A percentile compares a stretch with the other conserved stretches of the same genome.
phyloP scores from a whole-genome alignment of 139 green algal species.

The Coccomyxa sp. region DNA sequence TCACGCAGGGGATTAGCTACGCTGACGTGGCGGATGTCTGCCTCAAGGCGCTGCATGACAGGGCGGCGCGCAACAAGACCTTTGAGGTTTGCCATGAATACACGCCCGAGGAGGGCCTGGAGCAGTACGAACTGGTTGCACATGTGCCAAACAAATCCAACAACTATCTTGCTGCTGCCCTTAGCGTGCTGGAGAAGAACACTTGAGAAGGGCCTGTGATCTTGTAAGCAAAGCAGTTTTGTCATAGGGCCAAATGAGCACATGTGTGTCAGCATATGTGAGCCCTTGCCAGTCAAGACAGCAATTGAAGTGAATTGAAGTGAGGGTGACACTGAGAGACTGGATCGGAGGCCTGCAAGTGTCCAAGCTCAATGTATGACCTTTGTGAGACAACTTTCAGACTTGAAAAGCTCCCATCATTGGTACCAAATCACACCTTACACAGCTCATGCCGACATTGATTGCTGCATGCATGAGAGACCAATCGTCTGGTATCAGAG shows the following conservation, averaged over 20 bases:
- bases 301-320: too few species aligned
- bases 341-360: too few species aligned
- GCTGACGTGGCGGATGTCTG: constrained; percentile 98
- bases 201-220: constrained; percentile 47
- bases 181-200: constrained; percentile 76
- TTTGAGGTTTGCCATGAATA: constrained; percentile 96
- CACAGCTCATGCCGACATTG: too few species aligned
- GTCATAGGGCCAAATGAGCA: neutral
- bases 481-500: too few species aligned
- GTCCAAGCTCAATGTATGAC: too few species aligned
- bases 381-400: too few species aligned
- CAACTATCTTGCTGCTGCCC: constrained; percentile 83
- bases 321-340: too few species aligned
- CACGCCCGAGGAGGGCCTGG: constrained; percentile 43
- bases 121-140: constrained; percentile 84
- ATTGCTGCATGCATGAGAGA: too few species aligned
- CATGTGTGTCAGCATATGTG: neutral
- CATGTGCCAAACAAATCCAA: constrained; percentile 70
- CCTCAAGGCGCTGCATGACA: constrained; percentile 76
- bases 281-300: too few species aligned
- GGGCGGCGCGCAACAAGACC: constrained; percentile 89
- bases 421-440: too few species aligned
- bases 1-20: constrained; percentile 77
- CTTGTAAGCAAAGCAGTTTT: neutral
- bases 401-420: too few species aligned